A percentile compares a stretch with the other conserved stretches of the same genome.
These are phyloP conservation scores for Coemansia sp. DNA, from an alignment of 192 early-diverging fungal genomes.

Conservation along the genomic window DNA sequence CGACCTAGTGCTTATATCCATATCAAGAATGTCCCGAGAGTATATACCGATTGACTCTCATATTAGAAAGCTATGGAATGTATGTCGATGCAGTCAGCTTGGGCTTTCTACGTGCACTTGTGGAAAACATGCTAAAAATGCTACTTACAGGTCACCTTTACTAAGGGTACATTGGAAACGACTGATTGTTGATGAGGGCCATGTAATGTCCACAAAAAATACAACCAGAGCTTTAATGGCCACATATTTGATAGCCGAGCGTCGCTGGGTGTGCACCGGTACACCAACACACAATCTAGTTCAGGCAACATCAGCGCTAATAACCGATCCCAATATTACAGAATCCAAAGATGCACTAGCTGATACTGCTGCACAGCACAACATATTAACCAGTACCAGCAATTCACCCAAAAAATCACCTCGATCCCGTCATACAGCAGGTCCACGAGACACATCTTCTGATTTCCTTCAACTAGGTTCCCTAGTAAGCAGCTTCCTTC, in stretches of 20 bases:
- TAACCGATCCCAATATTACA: too few relatives aligned
- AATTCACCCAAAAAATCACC: too few relatives aligned
- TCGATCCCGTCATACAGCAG: not conserved
- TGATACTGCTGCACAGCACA: too few relatives aligned
- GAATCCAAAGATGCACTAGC: too few relatives aligned
- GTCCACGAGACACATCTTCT: conserved; percentile 21
- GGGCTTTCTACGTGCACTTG: conserved; percentile 16
- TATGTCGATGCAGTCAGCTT: conserved; percentile 37
- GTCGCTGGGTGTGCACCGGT: conserved; percentile 74
- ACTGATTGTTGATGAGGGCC: conserved; percentile 82
- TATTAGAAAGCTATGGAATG: conserved; percentile 34
- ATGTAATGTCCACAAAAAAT: conserved; percentile 58
- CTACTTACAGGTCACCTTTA: conserved; percentile 57
- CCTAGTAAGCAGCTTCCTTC: conserved; percentile 58
- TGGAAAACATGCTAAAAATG: conserved; percentile 9
- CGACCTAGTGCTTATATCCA: conserved; percentile 71
- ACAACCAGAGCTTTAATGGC: conserved; percentile 52
- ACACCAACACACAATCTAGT: conserved; percentile 63
- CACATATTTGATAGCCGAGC: conserved; percentile 54
- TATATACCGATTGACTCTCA: conserved; percentile 43
- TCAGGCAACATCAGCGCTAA: conserved; percentile 47
- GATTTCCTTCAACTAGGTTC: conserved; percentile 56
- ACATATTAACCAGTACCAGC: too few relatives aligned
- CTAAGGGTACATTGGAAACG: conserved; percentile 73
- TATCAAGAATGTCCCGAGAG: conserved; percentile 61